These are phyloP conservation scores for Aureobasidium lini DNA, from an alignment of 2,329 filamentous ascomycete genomes.

Conservation along the genomic window DNA sequence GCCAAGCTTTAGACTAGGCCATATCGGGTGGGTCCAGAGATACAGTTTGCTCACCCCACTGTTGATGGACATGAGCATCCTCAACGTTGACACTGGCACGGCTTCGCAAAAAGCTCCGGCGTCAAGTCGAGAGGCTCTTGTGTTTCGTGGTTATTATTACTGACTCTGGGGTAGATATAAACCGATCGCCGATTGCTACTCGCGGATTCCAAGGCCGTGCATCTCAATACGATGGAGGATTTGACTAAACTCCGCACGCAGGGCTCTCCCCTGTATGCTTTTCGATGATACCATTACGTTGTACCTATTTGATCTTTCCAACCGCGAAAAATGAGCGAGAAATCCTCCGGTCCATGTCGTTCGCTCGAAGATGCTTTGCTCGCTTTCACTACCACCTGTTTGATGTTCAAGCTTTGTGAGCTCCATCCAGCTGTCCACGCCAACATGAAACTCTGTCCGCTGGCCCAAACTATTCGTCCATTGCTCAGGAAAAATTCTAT, in stretches of 20 bases:
- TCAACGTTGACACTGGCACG: neutral
- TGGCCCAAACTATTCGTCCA: neutral
- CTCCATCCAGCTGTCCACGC: neutral
- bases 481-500: neutral
- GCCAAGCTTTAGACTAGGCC: slow-evolving; percentile 6
- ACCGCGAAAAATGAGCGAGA: neutral
- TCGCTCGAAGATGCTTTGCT: neutral
- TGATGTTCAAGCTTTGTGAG: neutral
- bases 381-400: neutral
- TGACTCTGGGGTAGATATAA: neutral
- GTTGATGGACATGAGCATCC: neutral
- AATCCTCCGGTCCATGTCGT: neutral
- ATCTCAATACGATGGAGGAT: neutral
- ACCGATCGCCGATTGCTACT: neutral
- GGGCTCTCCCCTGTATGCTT: neutral
- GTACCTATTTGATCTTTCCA: neutral
- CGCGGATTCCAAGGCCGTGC: neutral
- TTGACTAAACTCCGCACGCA: neutral
- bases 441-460: neutral
- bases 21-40: neutral
- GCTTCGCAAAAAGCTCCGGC: neutral
- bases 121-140: neutral
- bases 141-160: neutral
- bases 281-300: neutral
- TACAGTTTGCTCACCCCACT: neutral